Base-by-base conservation (phyloP, 2,329 filamentous ascomycete genomes). In the Phyllosticta paracitricarpa region DNA sequence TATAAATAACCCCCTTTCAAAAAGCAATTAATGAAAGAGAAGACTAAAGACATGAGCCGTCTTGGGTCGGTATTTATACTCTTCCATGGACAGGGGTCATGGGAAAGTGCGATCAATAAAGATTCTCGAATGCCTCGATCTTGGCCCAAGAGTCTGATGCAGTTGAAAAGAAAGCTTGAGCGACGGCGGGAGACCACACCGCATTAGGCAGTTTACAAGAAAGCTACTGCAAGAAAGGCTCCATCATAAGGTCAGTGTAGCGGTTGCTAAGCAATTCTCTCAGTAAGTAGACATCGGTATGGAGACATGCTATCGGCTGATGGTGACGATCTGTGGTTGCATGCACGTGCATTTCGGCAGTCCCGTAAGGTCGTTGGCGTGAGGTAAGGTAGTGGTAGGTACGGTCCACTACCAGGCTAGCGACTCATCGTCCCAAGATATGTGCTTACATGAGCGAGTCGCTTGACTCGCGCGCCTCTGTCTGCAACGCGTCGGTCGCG, bases 41-140 rank as follows among this genome's bases (percentile, higher is more conserved):
- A 22, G 19, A 5, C 40, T 2, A 5, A 7, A 48, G 3, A 48
- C 14, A 48, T 17, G 40, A 5, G 40, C 19, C 35, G 40, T 2
- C 17, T 14, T n/a, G 6, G 12, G 40, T 48, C 14, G 3, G 1
- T 48, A 48, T 48, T 48, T 17, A 48, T 48, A 48, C 17, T 48
- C 12, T n/a, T n/a, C 14, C 14, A 48, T 48, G 40, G 14, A n/a
- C 40, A 48, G n/a, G 17, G 40, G 3, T 48, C 6, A 2, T n/a
- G 33, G 54, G 24, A 10, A 61, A 24, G 40, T n/a, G 26, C 40
- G 58, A 61, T 56, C 54, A 56, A 56, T 56, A 24, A 56, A 51
- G 58, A 35, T 56, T 52, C 51, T 48, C 40, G 4, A 48, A n/a
- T n/a, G 40, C 40, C 17, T 48, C 40, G 40, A 48, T 48, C 40